phyloP scores from a whole-genome alignment of 2,329 filamentous ascomycete genomes.

The Diaporthe aspalathi region DNA sequence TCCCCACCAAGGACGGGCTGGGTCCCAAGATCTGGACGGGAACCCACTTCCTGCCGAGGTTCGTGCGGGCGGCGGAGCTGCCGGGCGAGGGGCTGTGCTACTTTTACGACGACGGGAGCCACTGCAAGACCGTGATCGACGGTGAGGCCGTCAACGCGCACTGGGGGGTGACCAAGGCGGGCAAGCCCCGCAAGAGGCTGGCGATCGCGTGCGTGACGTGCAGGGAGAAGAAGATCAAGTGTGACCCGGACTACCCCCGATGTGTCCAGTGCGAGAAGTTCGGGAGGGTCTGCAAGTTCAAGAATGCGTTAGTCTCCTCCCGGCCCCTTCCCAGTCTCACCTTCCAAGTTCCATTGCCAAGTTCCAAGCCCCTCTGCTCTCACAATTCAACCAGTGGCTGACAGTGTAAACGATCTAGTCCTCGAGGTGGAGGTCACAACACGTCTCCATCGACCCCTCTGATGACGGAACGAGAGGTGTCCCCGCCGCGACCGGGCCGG shows the following conservation, averaged over 20 bases:
- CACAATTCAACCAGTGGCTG: slow-evolving; percentile 41
- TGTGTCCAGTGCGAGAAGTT: slow-evolving; percentile 95
- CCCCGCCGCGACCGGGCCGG: slow-evolving; percentile 46
- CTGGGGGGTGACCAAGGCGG: slow-evolving; percentile 94
- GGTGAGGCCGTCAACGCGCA: slow-evolving; percentile 89
- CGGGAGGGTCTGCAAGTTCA: slow-evolving; percentile 84
- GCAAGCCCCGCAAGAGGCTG: slow-evolving; percentile 89
- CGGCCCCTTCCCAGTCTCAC: not conserved
- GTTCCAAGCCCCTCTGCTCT: too few relatives aligned
- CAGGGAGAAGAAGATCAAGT: slow-evolving; percentile 97
- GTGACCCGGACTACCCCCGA: slow-evolving; percentile 86
- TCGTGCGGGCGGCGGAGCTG: slow-evolving; percentile 73
- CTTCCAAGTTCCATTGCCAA: too few relatives aligned
- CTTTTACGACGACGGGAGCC: slow-evolving; percentile 86
- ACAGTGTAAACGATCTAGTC: slow-evolving; percentile 51
- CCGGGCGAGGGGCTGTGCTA: slow-evolving; percentile 85
- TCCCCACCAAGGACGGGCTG: slow-evolving; percentile 67
- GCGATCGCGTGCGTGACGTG: slow-evolving; percentile 95
- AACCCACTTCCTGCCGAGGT: slow-evolving; percentile 74
- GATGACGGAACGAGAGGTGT: slow-evolving; percentile 61
- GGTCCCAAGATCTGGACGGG: slow-evolving; percentile 78
- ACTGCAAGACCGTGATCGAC: slow-evolving; percentile 85
- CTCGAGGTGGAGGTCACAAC: slow-evolving; percentile 63
- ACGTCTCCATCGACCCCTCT: slow-evolving; percentile 63
- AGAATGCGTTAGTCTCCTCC: slow-evolving; percentile 84